These are phyloP conservation scores for Condylostoma magnum DNA, from an alignment of 169 alveolate genomes.

Conservation along the genomic window DNA sequence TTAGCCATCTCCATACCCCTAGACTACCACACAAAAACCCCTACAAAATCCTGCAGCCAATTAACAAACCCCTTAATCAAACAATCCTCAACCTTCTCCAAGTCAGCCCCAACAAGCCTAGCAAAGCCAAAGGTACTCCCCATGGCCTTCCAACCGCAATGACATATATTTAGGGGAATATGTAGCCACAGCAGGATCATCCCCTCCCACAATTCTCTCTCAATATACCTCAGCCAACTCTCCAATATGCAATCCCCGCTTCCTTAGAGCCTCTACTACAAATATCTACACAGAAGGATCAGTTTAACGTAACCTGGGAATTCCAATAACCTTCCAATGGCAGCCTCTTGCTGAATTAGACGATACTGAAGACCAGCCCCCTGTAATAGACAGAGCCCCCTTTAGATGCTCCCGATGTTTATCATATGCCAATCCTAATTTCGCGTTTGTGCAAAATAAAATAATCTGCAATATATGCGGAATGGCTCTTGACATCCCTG, in stretches of 20 bases:
- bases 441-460: not conserved
- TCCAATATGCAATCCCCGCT: not conserved
- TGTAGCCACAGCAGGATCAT: not conserved
- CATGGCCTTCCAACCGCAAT: not conserved
- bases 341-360: not conserved
- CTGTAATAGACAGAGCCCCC: not conserved
- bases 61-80: too few species aligned
- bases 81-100: too few species aligned
- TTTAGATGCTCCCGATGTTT: slow-evolving; percentile 5
- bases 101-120: too few species aligned
- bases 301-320: not conserved
- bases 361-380: not conserved
- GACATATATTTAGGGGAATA: not conserved
- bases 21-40: too few species aligned
- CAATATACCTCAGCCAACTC: not conserved
- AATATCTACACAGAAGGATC: not conserved
- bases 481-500: not conserved
- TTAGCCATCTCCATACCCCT: too few species aligned
- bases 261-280: not conserved
- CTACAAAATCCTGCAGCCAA: too few species aligned
- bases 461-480: slow-evolving; percentile 8
- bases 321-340: not conserved
- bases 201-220: not conserved
- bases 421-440: not conserved
- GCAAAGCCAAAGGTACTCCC: not conserved